These are phyloP conservation scores for Fusarium acutatum DNA, from an alignment of 2,329 filamentous ascomycete genomes.

Conservation along the genomic window DNA sequence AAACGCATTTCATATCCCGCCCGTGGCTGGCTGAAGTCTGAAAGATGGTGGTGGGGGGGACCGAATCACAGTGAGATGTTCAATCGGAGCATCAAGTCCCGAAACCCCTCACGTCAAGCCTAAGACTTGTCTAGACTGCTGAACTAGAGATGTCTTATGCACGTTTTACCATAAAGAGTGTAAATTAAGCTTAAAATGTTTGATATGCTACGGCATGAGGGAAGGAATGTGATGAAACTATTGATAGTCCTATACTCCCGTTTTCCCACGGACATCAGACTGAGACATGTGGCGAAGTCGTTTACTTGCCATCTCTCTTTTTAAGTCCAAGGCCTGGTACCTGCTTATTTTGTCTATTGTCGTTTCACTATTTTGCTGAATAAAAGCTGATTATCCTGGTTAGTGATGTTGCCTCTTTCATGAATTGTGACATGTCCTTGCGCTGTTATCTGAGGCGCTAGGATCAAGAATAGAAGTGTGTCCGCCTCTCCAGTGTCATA, in stretches of 20 bases:
- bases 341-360: not conserved
- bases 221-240: not conserved
- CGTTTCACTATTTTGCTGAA: not conserved
- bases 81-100: too few species aligned
- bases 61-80: not conserved
- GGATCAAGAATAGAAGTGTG: accelerated
- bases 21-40: not conserved
- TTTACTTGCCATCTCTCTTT: not conserved
- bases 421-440: not conserved
- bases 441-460: not conserved
- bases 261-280: not conserved
- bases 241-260: not conserved
- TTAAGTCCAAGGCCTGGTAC: accelerated
- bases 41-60: not conserved
- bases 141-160: not conserved
- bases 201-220: not conserved
- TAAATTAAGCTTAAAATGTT: not conserved
- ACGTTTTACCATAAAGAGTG: not conserved
- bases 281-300: not conserved
- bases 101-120: not conserved
- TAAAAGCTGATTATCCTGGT: not conserved
- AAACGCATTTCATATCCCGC: too few species aligned
- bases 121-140: not conserved
- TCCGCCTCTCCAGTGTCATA: not conserved
- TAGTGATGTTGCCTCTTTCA: not conserved